phyloP scores from a whole-genome alignment of 441 rosid genomes.

The Eruca vesicaria region DNA sequence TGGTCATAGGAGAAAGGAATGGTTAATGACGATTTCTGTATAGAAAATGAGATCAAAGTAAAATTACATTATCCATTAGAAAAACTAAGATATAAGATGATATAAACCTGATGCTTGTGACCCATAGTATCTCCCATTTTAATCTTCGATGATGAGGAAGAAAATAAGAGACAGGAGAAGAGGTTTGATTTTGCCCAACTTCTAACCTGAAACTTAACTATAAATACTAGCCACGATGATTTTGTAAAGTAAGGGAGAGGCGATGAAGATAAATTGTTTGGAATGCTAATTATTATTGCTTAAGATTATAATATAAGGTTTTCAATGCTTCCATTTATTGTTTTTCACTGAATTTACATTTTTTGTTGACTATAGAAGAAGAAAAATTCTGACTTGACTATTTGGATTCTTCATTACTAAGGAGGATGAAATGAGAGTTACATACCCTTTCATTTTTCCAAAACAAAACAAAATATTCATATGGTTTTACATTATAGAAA shows the following conservation, averaged over 20 bases:
- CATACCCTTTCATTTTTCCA: conserved; percentile 1
- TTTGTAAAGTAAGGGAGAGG: conserved; percentile 30
- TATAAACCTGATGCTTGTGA: conserved; percentile 52
- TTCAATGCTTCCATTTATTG: conserved; percentile 7
- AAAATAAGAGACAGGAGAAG: conserved; percentile 22
- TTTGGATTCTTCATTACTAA: neutral
- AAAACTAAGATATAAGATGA: conserved; percentile 1
- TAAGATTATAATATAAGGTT: neutral
- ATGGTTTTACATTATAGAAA: neutral
- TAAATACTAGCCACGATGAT: conserved; percentile 35
- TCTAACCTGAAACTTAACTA: conserved; percentile 80
- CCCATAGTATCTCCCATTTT: conserved; percentile 38
- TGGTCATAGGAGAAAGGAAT: neutral
- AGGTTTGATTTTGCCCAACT: conserved; percentile 51
- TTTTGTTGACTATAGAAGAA: conserved; percentile 4
- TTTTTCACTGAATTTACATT: neutral
- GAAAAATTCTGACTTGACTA: neutral
- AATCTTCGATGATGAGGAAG: conserved; percentile 16
- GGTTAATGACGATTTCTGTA: neutral
- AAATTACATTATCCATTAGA: neutral
- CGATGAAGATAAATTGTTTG: conserved; percentile 16
- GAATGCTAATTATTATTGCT: neutral
- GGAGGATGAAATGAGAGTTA: neutral
- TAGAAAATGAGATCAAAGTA: neutral
- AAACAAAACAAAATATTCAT: neutral